phyloP scores from a whole-genome alignment of 2,329 filamentous ascomycete genomes.

The Cladobotryum protrusum region DNA sequence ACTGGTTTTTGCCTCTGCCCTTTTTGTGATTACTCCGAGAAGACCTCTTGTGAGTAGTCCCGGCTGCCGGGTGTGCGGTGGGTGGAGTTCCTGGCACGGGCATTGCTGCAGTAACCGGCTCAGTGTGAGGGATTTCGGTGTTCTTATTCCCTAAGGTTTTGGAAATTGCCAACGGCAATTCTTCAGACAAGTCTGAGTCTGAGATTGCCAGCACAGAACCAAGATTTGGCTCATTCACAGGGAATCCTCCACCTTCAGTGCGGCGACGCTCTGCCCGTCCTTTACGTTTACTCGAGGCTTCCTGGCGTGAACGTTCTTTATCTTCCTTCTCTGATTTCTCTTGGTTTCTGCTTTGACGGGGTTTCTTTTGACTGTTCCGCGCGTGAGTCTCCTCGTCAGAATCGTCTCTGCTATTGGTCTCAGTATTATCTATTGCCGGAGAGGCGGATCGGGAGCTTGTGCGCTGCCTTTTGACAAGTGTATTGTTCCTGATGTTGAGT shows the following conservation, averaged over 20 bases:
- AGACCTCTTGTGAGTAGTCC: conserved; percentile 50
- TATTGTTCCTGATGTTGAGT: conserved; percentile 54
- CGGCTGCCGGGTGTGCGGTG: conserved; percentile 39
- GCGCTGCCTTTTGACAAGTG: conserved; percentile 72
- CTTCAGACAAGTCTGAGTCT: conserved; percentile 71
- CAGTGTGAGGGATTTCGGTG: conserved; percentile 24
- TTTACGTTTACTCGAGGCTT: conserved; percentile 74
- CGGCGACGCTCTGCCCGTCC: conserved; percentile 74
- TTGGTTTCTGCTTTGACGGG: conserved; percentile 53
- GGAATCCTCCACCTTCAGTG: conserved; percentile 59
- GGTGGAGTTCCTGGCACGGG: conserved; percentile 35
- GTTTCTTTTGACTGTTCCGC: conserved; percentile 52
- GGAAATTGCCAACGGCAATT: conserved; percentile 47
- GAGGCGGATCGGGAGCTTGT: conserved; percentile 71
- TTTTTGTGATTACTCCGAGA: conserved; percentile 58
- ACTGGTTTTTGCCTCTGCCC: conserved; percentile 71
- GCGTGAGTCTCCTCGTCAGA: conserved; percentile 63
- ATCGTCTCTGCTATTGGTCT: conserved; percentile 51
- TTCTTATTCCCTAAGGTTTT: conserved; percentile 24
- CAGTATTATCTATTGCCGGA: conserved; percentile 39
- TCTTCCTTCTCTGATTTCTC: conserved; percentile 66
- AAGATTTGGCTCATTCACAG: background rate
- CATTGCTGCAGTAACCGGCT: conserved; percentile 24
- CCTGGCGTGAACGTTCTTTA: conserved; percentile 64
- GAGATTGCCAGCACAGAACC: conserved; percentile 2